Base-by-base conservation (phyloP, 768 basidiomycete genomes). In the Termitomyces eurrhizus region DNA sequence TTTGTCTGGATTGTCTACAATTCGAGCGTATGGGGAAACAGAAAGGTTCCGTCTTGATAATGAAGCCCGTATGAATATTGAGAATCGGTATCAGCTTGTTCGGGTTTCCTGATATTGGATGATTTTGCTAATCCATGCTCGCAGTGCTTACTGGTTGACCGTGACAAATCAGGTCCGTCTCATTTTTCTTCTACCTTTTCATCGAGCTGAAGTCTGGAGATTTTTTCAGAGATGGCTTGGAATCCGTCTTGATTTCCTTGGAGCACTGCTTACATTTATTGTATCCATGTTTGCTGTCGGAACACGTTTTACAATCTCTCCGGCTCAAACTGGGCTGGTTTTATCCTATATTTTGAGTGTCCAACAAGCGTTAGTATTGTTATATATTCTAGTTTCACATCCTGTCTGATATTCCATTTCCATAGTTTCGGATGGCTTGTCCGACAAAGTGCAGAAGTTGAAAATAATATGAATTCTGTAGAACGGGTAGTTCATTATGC, bases 391-490 rank as follows among this genome's bases (percentile, higher is more conserved):
- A 3, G 33, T 51, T 39, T 12, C 36, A 52, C 42, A 44, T 54
- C 35, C 62, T 39, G 53, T 48, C 59, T 64, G 35, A 66, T 55
- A 45, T 41, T 36, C 2, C 2, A 33, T 33, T 39, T 11, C 35
- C 26, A 52, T 61, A 88, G 85, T 64, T 90, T 92, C 65, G 84
- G 84, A 24, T 92, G 85, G 86, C 80, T 91, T 72, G 83, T 90
- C 45, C 84, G 89, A 9, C 90, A 92, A 72, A 80, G 79, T 42
- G 87, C 90, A 3, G 93, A 95, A 70, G 88, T 95, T 12, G 93
- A 96, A 72, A 96, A 97, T 72, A 83, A 95, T 72, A 94, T 95
- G 91, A 93, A 93, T 70, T 85, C 86, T n/a, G 89, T 92, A 8
- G 90, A 92, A 70, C 88, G 95, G 29, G 79, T 98, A 18, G 75